Conservation (phyloP, 495 filamentous ascomycete species). For the Penicillium dipodomyicola region DNA sequence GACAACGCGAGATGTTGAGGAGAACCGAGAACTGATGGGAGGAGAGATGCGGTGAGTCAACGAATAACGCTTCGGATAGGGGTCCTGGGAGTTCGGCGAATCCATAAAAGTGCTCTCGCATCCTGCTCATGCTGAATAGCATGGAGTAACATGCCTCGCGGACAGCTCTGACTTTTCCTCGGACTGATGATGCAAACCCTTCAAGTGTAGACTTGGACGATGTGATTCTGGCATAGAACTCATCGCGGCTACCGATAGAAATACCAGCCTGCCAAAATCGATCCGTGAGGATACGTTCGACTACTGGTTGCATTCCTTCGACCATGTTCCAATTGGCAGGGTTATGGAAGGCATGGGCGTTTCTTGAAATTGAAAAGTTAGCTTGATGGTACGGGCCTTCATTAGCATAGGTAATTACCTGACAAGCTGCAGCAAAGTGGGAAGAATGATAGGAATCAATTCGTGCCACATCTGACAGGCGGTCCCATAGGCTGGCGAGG, state of each 20-base stretch:
- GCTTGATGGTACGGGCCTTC: background rate
- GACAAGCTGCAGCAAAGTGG: slow-evolving; percentile 80
- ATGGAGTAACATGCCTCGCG: slow-evolving; percentile 92
- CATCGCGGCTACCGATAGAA: slow-evolving; percentile 87
- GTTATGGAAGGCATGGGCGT: slow-evolving; percentile 93
- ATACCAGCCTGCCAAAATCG: slow-evolving; percentile 99
- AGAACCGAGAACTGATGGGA: slow-evolving; percentile 90
- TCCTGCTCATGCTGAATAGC: slow-evolving; percentile 85
- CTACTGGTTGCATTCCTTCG: slow-evolving; percentile 70
- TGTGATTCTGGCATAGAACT: slow-evolving; percentile 89
- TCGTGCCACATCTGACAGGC: slow-evolving; percentile 80
- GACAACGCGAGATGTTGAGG: slow-evolving; percentile 76
- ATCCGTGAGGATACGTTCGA: slow-evolving; percentile 84
- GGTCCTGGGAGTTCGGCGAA: slow-evolving; percentile 79
- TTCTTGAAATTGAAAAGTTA: slow-evolving; percentile 45
- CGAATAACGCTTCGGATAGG: slow-evolving; percentile 78
- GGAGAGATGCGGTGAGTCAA: slow-evolving; percentile 79
- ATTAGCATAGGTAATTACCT: slow-evolving; percentile 46
- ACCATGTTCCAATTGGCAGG: slow-evolving; percentile 82
- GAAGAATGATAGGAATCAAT: slow-evolving; percentile 76
- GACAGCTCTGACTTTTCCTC: slow-evolving; percentile 82
- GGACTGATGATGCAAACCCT: slow-evolving; percentile 88
- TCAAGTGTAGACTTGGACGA: slow-evolving; percentile 86
- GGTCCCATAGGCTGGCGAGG: slow-evolving; percentile 62
- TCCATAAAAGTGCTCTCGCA: slow-evolving; percentile 87